Conservation (phyloP, 345 rosid species). For the Gossypium arboreum region DNA sequence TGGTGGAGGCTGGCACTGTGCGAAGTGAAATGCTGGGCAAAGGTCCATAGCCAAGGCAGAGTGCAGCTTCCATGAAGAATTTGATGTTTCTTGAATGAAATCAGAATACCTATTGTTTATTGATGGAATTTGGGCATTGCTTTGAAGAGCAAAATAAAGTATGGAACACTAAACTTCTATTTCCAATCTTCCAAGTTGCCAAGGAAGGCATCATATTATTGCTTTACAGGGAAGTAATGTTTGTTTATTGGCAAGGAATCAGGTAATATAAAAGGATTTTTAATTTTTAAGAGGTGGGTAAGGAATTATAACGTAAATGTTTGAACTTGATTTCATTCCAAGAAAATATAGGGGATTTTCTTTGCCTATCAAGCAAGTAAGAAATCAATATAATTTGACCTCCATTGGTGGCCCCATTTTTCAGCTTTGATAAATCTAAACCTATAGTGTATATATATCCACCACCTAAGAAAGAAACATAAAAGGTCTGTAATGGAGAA, state of each 20-base stretch:
- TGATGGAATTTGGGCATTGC: background rate
- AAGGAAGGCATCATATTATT: conserved; percentile 46
- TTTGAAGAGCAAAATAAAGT: background rate
- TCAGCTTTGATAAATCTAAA: background rate
- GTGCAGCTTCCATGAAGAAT: conserved; percentile 33
- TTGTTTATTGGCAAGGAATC: conserved; percentile 27
- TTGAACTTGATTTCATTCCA: background rate
- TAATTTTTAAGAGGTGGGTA: background rate
- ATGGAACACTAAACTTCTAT: background rate
- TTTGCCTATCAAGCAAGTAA: conserved; percentile 29
- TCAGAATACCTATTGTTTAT: background rate
- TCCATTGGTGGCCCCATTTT: background rate
- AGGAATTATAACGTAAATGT: conserved; percentile 4
- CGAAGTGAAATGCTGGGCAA: conserved; percentile 11
- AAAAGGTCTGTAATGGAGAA: conserved; percentile 18
- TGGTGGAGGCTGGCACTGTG: conserved; percentile 2
- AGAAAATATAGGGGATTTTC: conserved; percentile 13
- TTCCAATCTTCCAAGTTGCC: conserved; percentile 7
- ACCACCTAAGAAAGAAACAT: background rate
- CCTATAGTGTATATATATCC: background rate
- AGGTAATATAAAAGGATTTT: background rate
- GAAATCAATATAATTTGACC: conserved; percentile 26
- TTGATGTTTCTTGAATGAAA: background rate
- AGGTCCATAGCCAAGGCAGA: conserved; percentile 27
- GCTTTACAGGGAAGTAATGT: conserved; percentile 29